Conservation (phyloP, 805 yeast species). For the Naumovozyma castellii region DNA sequence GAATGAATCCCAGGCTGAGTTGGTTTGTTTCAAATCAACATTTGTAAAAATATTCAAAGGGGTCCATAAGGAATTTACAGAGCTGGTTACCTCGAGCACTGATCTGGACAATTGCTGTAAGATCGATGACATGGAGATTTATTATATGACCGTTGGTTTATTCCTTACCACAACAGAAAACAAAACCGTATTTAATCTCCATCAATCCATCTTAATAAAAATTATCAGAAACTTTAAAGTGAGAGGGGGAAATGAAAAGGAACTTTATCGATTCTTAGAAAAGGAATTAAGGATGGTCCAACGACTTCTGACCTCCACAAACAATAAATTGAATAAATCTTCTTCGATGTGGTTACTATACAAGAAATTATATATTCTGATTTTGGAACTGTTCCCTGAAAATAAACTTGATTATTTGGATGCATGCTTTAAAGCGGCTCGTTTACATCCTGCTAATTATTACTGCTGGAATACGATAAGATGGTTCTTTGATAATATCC, state of each 20-base stretch:
- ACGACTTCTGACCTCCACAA: constrained; percentile 27
- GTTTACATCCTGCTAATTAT: constrained; percentile 30
- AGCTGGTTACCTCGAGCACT: too few relatives aligned
- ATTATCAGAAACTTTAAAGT: constrained; percentile 3
- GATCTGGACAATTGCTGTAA: too few relatives aligned
- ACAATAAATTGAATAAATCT: constrained; percentile 31
- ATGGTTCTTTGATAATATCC: constrained; percentile 24
- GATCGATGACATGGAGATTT: constrained; percentile 4
- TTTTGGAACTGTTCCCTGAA: not conserved
- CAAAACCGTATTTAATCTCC: constrained; percentile 27
- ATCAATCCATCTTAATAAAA: constrained; percentile 18
- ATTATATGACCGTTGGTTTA: constrained; percentile 28
- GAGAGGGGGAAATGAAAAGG: constrained; percentile 1
- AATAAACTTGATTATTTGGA: constrained; percentile 6
- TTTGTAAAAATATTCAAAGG: constrained; percentile 24
- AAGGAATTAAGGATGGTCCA: constrained; percentile 12
- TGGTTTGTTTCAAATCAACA: constrained; percentile 29
- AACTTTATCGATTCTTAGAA: constrained; percentile 6
- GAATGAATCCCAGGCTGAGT: constrained; percentile 17
- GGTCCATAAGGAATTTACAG: constrained; percentile 21
- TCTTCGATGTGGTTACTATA: constrained; percentile 32
- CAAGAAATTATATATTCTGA: constrained; percentile 22
- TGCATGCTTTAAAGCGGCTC: constrained; percentile 23
- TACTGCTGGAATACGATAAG: constrained; percentile 34
- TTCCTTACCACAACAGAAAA: constrained; percentile 32